Evolutionary conservation across 768 basidiomycete species (phyloP), one percentile per base, ranked within the genome.

Genomic region (Jaapia argillacea): DNA sequence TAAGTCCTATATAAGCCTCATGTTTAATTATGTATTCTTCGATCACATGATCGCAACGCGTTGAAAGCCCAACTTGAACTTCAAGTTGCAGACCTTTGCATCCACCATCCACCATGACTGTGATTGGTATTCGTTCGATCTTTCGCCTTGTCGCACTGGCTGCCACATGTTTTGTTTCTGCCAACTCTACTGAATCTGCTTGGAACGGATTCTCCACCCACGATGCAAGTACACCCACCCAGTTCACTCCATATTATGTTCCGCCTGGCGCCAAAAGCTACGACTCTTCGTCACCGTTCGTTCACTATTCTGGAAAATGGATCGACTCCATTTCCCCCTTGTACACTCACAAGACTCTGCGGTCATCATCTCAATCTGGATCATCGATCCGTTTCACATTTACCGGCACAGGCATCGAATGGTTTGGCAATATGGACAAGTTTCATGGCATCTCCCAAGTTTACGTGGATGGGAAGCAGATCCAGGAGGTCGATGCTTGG

Each of bases 401-500:
- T 59, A 64, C 64, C n/a, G 85, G 85, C 12, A 81, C 79, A 10
- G 82, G 82, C 1, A 69, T 88, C 49, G 85, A 87, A 60, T 83
- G 78, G 79, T 87, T 86, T 50, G 85, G 85, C 24, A 72, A 68
- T 52, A 67, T 63, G 31, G 76, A 73, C 50, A 64, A 55, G 31
- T 57, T 50, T 13, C 76, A 85, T 52, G 79, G 85, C 12, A 56
- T 70, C 6, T 68, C 77, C 3, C 49, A 68, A 20, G 70, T 87
- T 10, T 74, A 67, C 41, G 63, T 87, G 14, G 79, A 87, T 45
- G 78, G 79, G 16, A 58, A 59, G 35, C 61, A 63, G 21, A 54
- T 68, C 13, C 54, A 65, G 21, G 60, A 53, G 14, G 66, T 84
- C 38, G 70, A 83, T 53, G 51, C 67, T 5, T 75, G 67, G 54